Evolutionary conservation across 345 rosid genomes (phyloP), one percentile per base, ranked within the genome.

Genomic region (Mangifera indica): DNA sequence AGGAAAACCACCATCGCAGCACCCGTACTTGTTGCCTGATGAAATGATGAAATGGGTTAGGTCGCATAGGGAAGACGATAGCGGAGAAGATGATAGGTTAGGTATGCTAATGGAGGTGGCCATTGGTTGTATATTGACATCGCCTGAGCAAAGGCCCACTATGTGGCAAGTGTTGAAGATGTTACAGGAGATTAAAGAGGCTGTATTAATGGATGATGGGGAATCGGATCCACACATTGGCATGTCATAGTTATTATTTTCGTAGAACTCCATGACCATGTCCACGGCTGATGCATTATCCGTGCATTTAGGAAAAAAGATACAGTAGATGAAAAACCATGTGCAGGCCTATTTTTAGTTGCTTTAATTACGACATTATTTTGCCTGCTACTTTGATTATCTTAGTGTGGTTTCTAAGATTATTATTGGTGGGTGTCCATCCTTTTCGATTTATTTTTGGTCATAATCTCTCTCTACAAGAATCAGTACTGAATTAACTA

Each of bases 131-230:
- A 79, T 89, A 55, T 76, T 52, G 79, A 73, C 74, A 26, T 87
- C 95, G 49, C 84, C 93, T 2, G 98, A 94, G 59, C 98, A 94
- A 73, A 85, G 98, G 77, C 98, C 98, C 0, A 87, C 97, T 0
- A 94, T 92, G 98, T 92, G 97, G 98, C 97, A 90, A 72, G 97
- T 92, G 6, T 74, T 92, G 83, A 94, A 92, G 85, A 92, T 94
- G 98, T 75, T 92, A 71, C 97, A 87, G 67, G 95, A 89, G 84
- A 87, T 94, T 81, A 94, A 92, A 79, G 97, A 89, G 69, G 88
- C 75, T 15, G 93, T 78, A 62, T 67, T 83, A 10, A 67, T 70
- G 86, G 96, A 93, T 73, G 90, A 87, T 46, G 76, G 81, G 70
- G 93, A 79, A 61, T 22, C 66, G 84, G 86, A 82, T 72, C 63